Percentiles rank a stretch among this genome's conserved stretches.
Conservation (phyloP, 2,329 filamentous ascomycete genomes). For the Helminthosporium solani region DNA sequence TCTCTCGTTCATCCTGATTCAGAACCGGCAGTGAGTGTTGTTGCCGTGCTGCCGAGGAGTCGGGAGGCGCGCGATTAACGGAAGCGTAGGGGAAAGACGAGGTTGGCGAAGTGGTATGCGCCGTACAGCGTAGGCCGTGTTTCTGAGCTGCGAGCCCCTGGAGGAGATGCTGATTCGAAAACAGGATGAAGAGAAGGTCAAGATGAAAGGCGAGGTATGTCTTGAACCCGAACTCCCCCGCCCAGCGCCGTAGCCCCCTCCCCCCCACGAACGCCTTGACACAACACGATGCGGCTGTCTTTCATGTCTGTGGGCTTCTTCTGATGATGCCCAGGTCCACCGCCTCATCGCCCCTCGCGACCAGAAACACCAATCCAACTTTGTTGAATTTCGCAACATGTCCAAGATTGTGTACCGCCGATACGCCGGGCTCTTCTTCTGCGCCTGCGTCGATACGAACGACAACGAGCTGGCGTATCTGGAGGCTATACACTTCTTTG, state of each 20-base stretch:
- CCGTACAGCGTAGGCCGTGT: constrained; percentile 71
- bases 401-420: constrained; percentile 95
- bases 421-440: constrained; percentile 98
- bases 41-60: constrained; percentile 3
- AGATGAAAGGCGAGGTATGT: constrained; percentile 90
- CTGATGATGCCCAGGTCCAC: constrained; percentile 66
- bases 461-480: constrained; percentile 97
- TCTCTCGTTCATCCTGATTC: constrained; percentile 85
- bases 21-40: constrained; percentile 73
- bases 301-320: too few relatives aligned
- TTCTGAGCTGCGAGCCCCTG: neutral
- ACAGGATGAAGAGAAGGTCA: constrained; percentile 95
- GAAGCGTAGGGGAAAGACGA: constrained; percentile 81
- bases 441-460: constrained; percentile 97
- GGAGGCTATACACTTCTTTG: constrained; percentile 98
- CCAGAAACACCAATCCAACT: constrained; percentile 99
- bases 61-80: constrained; percentile 7
- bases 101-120: constrained; percentile 97
- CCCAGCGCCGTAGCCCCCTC: constrained; percentile 5
- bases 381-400: constrained; percentile 87
- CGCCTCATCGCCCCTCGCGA: constrained; percentile 95
- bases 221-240: constrained; percentile 6
- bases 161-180: constrained; percentile 15
- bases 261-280: constrained; percentile 3
- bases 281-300: too few relatives aligned